phyloP scores from a whole-genome alignment of 2,329 filamentous ascomycete species.

The Trichophyton schoenleinii region DNA sequence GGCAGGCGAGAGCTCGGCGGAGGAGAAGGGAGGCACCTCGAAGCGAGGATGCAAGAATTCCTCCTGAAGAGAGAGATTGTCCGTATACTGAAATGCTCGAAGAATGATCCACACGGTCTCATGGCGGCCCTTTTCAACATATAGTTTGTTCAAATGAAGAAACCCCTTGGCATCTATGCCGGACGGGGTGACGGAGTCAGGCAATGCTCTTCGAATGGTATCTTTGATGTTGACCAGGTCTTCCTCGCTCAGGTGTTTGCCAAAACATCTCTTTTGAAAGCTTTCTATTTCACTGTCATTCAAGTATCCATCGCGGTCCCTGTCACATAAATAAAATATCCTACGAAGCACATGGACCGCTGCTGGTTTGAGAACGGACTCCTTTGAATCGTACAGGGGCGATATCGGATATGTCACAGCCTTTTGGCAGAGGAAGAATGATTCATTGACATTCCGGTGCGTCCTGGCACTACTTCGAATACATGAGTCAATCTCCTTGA shows the following conservation, averaged over 20 bases:
- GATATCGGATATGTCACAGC: conserved; percentile 95
- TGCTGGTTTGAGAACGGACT: conserved; percentile 72
- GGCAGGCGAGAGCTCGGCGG: conserved; percentile 82
- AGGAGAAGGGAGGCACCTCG: conserved; percentile 83
- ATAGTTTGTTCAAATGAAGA: conserved; percentile 82
- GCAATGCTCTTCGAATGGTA: conserved; percentile 59
- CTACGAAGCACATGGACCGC: conserved; percentile 75
- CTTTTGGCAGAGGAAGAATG: conserved; percentile 96
- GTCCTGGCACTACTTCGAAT: conserved; percentile 87
- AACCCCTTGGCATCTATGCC: conserved; percentile 79
- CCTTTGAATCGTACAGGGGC: conserved; percentile 92
- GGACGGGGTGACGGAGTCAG: conserved; percentile 48
- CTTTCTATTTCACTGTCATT: conserved; percentile 82
- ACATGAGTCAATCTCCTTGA: conserved; percentile 96
- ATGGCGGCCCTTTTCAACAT: conserved; percentile 91
- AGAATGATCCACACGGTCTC: conserved; percentile 98
- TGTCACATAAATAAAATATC: conserved; percentile 92
- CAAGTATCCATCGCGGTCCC: conserved; percentile 85
- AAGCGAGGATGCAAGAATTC: conserved; percentile 86
- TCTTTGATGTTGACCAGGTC: conserved; percentile 87
- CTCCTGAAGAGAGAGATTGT: conserved; percentile 83
- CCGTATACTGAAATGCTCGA: conserved; percentile 88
- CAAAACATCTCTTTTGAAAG: conserved; percentile 86
- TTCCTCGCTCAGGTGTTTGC: conserved; percentile 65
- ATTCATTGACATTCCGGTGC: conserved; percentile 87